These are phyloP conservation scores for Batrachochytrium dendrobatidis DNA, from an alignment of 371 early-diverging fungal species.

Conservation along the genomic window DNA sequence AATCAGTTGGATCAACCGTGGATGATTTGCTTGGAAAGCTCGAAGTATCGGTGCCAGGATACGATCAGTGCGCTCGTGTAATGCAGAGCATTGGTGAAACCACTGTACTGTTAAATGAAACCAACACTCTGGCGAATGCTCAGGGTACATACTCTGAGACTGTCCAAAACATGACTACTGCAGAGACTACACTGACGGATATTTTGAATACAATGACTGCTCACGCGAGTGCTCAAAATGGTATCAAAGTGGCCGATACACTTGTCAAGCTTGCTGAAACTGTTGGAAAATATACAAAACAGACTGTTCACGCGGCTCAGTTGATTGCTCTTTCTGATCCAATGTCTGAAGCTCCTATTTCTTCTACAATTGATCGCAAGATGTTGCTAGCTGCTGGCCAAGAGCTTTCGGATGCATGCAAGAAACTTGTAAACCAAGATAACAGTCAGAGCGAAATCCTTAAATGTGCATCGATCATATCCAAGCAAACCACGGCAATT, in stretches of 20 bases:
- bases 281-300: slow-evolving; percentile 22
- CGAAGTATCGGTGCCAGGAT: slow-evolving; percentile 34
- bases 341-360: slow-evolving; percentile 25
- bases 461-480: slow-evolving; percentile 32
- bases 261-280: slow-evolving; percentile 16
- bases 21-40: slow-evolving; percentile 20
- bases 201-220: slow-evolving; percentile 3
- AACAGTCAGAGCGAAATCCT: slow-evolving; percentile 32
- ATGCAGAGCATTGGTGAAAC: slow-evolving; percentile 22
- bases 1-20: slow-evolving; percentile 14
- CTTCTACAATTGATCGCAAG: slow-evolving; percentile 24
- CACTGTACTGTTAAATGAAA: not conserved
- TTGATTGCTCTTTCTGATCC: slow-evolving; percentile 37
- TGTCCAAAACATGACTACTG: slow-evolving; percentile 12
- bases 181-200: slow-evolving; percentile 12
- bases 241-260: slow-evolving; percentile 20
- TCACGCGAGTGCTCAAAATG: slow-evolving; percentile 14
- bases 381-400: slow-evolving; percentile 13
- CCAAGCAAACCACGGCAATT: slow-evolving; percentile 30
- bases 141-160: slow-evolving; percentile 26
- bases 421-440: slow-evolving; percentile 21
- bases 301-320: slow-evolving; percentile 29
- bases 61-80: slow-evolving; percentile 32
- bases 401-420: slow-evolving; percentile 31
- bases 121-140: slow-evolving; percentile 14